These are phyloP conservation scores for Claviceps citrina DNA, from an alignment of 2,329 filamentous ascomycete genomes.

Conservation along the genomic window DNA sequence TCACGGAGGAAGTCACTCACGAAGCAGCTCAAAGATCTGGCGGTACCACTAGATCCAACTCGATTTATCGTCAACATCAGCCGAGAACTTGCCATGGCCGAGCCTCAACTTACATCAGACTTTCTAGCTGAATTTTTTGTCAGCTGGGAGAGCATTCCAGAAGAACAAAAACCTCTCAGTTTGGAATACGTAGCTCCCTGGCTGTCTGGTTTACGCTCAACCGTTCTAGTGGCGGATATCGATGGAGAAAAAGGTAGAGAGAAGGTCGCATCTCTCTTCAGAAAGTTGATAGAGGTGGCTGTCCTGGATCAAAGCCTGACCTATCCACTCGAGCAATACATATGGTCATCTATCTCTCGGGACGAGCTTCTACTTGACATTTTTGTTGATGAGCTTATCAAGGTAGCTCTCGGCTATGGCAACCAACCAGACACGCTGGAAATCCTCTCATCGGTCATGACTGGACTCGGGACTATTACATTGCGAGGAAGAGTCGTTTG, in stretches of 20 bases:
- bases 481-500: conserved; percentile 50
- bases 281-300: conserved; percentile 51
- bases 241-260: conserved; percentile 53
- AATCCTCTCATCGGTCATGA: conserved; percentile 45
- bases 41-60: conserved; percentile 46
- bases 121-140: conserved; percentile 62
- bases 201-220: conserved; percentile 45
- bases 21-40: conserved; percentile 32
- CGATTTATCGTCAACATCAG: conserved; percentile 52
- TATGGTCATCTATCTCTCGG: conserved; percentile 49
- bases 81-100: conserved; percentile 43
- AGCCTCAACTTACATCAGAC: conserved; percentile 52
- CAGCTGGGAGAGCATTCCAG: conserved; percentile 53
- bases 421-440: conserved; percentile 44
- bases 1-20: neutral
- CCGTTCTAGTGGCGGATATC: conserved; percentile 40
- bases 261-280: conserved; percentile 46
- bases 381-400: conserved; percentile 51
- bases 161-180: conserved; percentile 50
- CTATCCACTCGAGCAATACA: conserved; percentile 46
- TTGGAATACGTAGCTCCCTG: conserved; percentile 57
- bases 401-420: conserved; percentile 42
- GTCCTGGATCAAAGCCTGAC: conserved; percentile 43
- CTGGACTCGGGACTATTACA: conserved; percentile 48
- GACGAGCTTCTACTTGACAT: conserved; percentile 53